Conservation (phyloP, 495 filamentous ascomycete genomes). For the Trichoderma reesei region DNA sequence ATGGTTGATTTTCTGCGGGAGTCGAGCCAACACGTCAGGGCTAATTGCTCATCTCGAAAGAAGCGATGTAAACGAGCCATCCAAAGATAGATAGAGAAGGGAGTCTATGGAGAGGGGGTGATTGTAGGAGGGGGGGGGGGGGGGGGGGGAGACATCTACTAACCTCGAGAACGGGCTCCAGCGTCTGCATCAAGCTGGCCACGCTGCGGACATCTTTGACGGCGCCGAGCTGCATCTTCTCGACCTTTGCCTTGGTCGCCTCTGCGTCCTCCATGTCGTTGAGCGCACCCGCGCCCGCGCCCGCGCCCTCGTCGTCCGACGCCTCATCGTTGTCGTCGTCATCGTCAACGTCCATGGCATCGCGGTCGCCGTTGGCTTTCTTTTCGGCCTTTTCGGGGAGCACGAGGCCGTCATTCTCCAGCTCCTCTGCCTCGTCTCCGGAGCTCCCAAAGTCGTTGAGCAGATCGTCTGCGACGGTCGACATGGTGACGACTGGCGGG, state of each 20-base stretch:
- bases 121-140: constrained; percentile 13
- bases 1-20: constrained; percentile 61
- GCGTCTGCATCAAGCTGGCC: constrained; percentile 62
- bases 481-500: constrained; percentile 39
- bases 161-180: constrained; percentile 71
- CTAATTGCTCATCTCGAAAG: constrained; percentile 29
- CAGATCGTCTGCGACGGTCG: constrained; percentile 71
- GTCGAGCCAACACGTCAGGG: constrained; percentile 49
- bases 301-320: constrained; percentile 38
- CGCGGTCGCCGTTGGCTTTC: constrained; percentile 23
- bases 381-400: constrained; percentile 18
- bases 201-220: constrained; percentile 68
- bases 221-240: constrained; percentile 65
- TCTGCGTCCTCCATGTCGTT: constrained; percentile 52
- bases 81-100: constrained; percentile 6
- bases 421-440: constrained; percentile 47
- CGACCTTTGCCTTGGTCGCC: constrained; percentile 60
- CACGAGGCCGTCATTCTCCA: constrained; percentile 36
- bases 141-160: constrained; percentile 26
- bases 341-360: constrained; percentile 33
- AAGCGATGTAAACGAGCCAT: constrained; percentile 40
- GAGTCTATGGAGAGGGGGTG: too few species aligned
- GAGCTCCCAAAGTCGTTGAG: constrained; percentile 85
- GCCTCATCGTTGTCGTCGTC: constrained; percentile 31
- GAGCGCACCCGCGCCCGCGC: too few species aligned